Percentiles rank a stretch among this genome's conserved stretches.
Conservation (phyloP, 345 rosid species). For the Passiflora organensis region DNA sequence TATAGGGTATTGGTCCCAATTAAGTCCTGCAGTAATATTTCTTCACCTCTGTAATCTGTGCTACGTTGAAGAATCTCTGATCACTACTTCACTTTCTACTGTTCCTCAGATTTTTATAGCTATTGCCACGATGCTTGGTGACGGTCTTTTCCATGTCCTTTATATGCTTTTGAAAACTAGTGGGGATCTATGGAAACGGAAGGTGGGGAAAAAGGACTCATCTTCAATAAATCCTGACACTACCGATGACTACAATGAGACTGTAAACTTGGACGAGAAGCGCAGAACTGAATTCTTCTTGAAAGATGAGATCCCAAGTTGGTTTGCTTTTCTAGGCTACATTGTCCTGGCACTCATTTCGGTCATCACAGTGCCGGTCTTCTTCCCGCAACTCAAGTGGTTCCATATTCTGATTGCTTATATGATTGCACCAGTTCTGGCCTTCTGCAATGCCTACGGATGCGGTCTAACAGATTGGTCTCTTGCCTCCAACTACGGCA, state of each 20-base stretch:
- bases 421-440: constrained; percentile 63
- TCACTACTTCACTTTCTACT: too few relatives aligned
- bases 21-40: too few relatives aligned
- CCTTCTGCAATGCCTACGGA: constrained; percentile 90
- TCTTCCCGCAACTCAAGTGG: constrained; percentile 70
- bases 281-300: constrained; percentile 54
- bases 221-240: background rate
- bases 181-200: constrained; percentile 23
- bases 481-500: constrained; percentile 83
- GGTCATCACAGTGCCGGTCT: constrained; percentile 47
- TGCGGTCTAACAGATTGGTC: constrained; percentile 90
- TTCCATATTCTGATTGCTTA: constrained; percentile 68
- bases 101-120: constrained; percentile 60
- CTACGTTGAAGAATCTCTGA: too few relatives aligned
- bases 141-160: constrained; percentile 67
- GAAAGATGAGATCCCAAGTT: constrained; percentile 64
- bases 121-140: constrained; percentile 87
- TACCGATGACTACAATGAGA: background rate
- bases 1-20: constrained; percentile 48
- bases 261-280: constrained; percentile 34
- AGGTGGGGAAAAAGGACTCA: constrained; percentile 9
- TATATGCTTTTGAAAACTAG: constrained; percentile 46
- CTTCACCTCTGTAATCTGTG: too few relatives aligned
- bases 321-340: constrained; percentile 57
- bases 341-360: constrained; percentile 46